Conservation (phyloP, 164 flowering plant species). For the Houttuynia cordata region DNA sequence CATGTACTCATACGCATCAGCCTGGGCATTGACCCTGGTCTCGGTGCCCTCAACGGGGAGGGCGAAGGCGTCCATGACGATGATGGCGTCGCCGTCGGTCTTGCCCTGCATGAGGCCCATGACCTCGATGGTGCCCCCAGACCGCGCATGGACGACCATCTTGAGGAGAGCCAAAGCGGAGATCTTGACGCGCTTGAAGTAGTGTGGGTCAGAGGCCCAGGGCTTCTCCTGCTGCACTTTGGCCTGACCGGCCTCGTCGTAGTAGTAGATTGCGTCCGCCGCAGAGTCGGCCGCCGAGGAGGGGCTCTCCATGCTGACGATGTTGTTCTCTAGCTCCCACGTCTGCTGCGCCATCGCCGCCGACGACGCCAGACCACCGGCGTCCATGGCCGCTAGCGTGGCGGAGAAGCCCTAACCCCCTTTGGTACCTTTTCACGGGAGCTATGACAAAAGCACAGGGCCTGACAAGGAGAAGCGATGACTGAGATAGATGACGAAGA, state of each 20-base stretch:
- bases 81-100: slow-evolving; percentile 80
- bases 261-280: slow-evolving; percentile 67
- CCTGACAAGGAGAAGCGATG: neutral
- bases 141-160: slow-evolving; percentile 99
- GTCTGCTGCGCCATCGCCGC: slow-evolving; percentile 61
- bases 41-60: slow-evolving; percentile 98
- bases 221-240: slow-evolving; percentile 85
- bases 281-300: neutral
- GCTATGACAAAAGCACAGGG: neutral
- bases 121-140: slow-evolving; percentile 95
- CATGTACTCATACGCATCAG: slow-evolving; percentile 98
- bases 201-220: slow-evolving; percentile 82
- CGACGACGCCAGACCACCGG: slow-evolving; percentile 12
- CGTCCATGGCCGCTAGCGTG: neutral
- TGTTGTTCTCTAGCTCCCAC: slow-evolving; percentile 95
- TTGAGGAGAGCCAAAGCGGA: slow-evolving; percentile 92
- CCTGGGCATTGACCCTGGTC: slow-evolving; percentile 98
- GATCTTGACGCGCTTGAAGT: slow-evolving; percentile 87
- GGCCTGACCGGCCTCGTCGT: slow-evolving; percentile 66
- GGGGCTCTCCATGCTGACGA: slow-evolving; percentile 32
- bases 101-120: slow-evolving; percentile 99
- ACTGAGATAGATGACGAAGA: no score
- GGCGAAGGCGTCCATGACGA: slow-evolving; percentile 98
- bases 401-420: neutral
- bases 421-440: no score